These are phyloP conservation scores for Microcyclospora tardicrescens DNA, from an alignment of 2,329 filamentous ascomycete species.

Conservation along the genomic window DNA sequence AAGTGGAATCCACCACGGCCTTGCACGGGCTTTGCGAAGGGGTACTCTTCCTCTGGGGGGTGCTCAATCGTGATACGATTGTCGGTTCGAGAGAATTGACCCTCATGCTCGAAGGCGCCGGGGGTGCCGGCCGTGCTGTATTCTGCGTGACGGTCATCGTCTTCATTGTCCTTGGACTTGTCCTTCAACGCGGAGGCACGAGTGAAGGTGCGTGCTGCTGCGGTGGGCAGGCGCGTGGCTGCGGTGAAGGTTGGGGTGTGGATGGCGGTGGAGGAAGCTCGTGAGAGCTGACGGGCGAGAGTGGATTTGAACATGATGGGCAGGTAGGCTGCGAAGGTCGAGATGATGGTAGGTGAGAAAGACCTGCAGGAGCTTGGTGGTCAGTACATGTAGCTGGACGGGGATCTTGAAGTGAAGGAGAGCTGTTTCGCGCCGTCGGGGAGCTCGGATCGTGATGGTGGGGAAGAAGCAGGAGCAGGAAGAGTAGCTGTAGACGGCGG, in stretches of 20 bases:
- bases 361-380: no score
- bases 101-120: conserved; percentile 37
- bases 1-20: conserved; percentile 70
- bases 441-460: no score
- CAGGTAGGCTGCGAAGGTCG: not conserved
- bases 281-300: conserved; percentile 20
- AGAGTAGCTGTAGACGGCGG: no score
- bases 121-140: conserved; percentile 23
- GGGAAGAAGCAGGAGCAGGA: no score
- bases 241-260: conserved; percentile 8
- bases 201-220: conserved; percentile 10
- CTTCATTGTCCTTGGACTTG: conserved; percentile 16
- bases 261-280: conserved; percentile 18
- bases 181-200: conserved; percentile 8
- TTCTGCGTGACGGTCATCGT: conserved; percentile 18
- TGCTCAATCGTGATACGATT: conserved; percentile 66
- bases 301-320: conserved; percentile 20
- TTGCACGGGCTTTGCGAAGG: conserved; percentile 55
- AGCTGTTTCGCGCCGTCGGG: no score
- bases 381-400: no score
- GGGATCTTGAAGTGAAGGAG: no score
- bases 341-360: no score
- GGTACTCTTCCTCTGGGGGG: conserved; percentile 65
- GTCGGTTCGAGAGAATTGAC: conserved; percentile 67
- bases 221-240: conserved; percentile 9